A percentile compares a stretch with the other conserved stretches of the same genome.
These are phyloP conservation scores for Wickerhamomyces xylosicus DNA, from an alignment of 805 yeast genomes.

Conservation along the genomic window DNA sequence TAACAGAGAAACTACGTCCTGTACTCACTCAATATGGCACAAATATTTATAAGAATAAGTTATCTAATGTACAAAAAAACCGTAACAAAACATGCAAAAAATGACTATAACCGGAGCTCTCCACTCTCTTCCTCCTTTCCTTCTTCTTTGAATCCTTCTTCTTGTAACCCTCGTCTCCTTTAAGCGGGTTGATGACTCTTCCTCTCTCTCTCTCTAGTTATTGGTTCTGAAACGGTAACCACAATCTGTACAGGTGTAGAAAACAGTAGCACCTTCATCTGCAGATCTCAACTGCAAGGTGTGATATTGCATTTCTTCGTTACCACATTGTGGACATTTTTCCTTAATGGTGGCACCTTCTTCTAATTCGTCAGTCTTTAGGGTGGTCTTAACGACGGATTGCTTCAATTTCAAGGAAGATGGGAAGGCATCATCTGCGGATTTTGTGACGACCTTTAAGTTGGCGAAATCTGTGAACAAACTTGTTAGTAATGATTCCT, in stretches of 20 bases:
- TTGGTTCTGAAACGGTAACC: slow-evolving; percentile 92
- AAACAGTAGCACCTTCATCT: slow-evolving; percentile 99
- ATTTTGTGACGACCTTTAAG: slow-evolving; percentile 76
- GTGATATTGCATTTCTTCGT: slow-evolving; percentile 97
- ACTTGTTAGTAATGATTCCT: slow-evolving; percentile 1
- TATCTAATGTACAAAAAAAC: not conserved
- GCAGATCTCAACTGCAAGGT: slow-evolving; percentile 95
- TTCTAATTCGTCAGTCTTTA: slow-evolving; percentile 67
- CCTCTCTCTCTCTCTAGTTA: slow-evolving; percentile 34
- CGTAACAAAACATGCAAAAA: not conserved
- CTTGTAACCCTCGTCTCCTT: too few relatives aligned
- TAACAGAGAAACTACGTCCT: too few relatives aligned
- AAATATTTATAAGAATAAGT: too few relatives aligned
- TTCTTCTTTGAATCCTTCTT: too few relatives aligned
- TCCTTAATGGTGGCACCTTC: slow-evolving; percentile 97
- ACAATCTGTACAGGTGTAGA: slow-evolving; percentile 91
- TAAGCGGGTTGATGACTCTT: too few relatives aligned
- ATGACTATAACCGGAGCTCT: not conserved
- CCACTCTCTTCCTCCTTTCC: not conserved
- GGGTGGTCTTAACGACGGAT: slow-evolving; percentile 82
- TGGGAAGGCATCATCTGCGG: slow-evolving; percentile 92
- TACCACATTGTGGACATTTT: slow-evolving; percentile 97
- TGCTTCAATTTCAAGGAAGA: slow-evolving; percentile 70
- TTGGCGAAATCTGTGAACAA: slow-evolving; percentile 45
- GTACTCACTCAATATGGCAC: too few relatives aligned